Conservation (phyloP, 2,329 filamentous ascomycete genomes). For the Talaromyces albobiverticillius region DNA sequence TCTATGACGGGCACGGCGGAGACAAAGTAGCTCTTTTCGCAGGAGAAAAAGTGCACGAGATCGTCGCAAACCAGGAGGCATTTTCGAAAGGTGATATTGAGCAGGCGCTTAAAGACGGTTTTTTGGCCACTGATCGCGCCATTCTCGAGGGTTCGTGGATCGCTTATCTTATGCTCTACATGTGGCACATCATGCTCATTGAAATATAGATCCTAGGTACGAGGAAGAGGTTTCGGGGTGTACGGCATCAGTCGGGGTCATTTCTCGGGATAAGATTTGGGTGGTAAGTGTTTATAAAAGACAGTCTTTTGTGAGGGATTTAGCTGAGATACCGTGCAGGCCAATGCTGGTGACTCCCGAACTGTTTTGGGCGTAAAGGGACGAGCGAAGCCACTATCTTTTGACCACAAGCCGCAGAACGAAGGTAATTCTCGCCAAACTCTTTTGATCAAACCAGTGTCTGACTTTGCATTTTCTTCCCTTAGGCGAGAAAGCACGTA, state of each 20-base stretch:
- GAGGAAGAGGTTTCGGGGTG: constrained; percentile 98
- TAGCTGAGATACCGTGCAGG: constrained; percentile 52
- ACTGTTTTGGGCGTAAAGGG: constrained; percentile 95
- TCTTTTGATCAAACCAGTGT: neutral
- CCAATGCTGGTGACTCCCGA: constrained; percentile 94
- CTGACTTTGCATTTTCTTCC: neutral
- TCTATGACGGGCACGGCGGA: constrained; percentile 96
- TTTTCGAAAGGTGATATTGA: constrained; percentile 90
- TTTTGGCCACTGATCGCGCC: constrained; percentile 90
- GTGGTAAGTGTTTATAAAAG: constrained; percentile 65
- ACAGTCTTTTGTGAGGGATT: neutral
- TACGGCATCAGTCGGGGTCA: constrained; percentile 86
- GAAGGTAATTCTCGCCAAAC: constrained; percentile 62
- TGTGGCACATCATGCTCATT: constrained; percentile 18
- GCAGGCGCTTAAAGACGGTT: constrained; percentile 95
- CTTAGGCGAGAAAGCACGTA: constrained; percentile 91
- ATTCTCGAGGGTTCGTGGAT: constrained; percentile 79
- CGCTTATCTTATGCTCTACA: neutral
- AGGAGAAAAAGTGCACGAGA: constrained; percentile 88
- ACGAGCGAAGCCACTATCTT: constrained; percentile 94
- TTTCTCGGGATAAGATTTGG: constrained; percentile 89
- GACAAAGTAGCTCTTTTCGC: constrained; percentile 94
- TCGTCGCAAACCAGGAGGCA: constrained; percentile 89
- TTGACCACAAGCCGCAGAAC: constrained; percentile 98
- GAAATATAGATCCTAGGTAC: constrained; percentile 77